phyloP scores from a whole-genome alignment of 768 basidiomycete genomes.

The Leccinellum rugosiceps region DNA sequence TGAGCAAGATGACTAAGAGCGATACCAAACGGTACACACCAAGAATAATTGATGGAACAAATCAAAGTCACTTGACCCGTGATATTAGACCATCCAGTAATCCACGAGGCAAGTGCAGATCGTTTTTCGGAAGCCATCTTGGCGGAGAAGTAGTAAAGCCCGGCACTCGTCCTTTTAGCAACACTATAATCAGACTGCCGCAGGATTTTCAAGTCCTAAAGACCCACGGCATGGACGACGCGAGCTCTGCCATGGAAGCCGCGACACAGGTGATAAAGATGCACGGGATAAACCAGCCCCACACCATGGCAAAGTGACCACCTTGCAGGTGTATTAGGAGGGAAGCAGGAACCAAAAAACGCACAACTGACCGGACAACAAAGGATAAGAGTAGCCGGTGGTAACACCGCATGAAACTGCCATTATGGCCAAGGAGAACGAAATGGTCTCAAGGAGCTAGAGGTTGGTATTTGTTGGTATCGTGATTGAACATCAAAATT shows the following conservation, averaged over 20 bases:
- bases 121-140: slow-evolving; percentile 24
- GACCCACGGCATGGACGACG: slow-evolving; percentile 8
- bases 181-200: not conserved
- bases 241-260: slow-evolving; percentile 10
- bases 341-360: not conserved
- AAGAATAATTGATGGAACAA: slow-evolving; percentile 22
- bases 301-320: not conserved
- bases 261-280: slow-evolving; percentile 10
- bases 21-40: slow-evolving; percentile 6
- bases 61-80: slow-evolving; percentile 26
- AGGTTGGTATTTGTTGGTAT: not conserved
- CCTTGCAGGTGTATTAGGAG: not conserved
- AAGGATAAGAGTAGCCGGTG: not conserved
- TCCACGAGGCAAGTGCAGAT: slow-evolving; percentile 27
- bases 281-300: slow-evolving; percentile 9
- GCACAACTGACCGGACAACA: not conserved
- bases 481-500: not conserved
- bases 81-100: slow-evolving; percentile 30
- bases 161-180: slow-evolving; percentile 20
- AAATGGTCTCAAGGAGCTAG: slow-evolving; percentile 20
- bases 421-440: slow-evolving; percentile 24
- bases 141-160: slow-evolving; percentile 28
- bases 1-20: not conserved
- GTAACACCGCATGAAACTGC: slow-evolving; percentile 22
- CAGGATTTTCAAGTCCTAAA: not conserved